Conservation (phyloP, 2,329 filamentous ascomycete species). For the Neopestalotiopsis sp. region DNA sequence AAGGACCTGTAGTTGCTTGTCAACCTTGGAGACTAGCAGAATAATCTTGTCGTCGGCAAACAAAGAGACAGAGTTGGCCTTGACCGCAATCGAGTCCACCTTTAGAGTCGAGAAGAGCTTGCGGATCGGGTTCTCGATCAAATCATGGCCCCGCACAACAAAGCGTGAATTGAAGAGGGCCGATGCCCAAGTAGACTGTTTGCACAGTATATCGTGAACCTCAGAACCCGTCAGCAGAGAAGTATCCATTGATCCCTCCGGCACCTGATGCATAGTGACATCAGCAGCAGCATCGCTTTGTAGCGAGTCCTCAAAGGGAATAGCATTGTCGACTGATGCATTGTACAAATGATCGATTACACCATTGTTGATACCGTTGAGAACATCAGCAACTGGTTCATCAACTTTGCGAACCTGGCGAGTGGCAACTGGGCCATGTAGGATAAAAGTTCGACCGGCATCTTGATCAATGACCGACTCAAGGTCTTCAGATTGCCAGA, state of each 20-base stretch:
- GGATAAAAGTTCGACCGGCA: constrained; percentile 38
- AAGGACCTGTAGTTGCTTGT: constrained; percentile 79
- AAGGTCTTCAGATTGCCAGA: constrained; percentile 45
- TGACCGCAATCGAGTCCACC: constrained; percentile 24
- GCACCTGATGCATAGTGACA: background rate
- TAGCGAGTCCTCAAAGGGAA: constrained; percentile 73
- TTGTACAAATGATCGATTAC: constrained; percentile 22
- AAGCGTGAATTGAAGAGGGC: constrained; percentile 17
- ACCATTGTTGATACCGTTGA: constrained; percentile 30
- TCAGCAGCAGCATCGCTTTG: constrained; percentile 42
- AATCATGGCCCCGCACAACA: constrained; percentile 18
- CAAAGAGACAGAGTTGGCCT: constrained; percentile 22
- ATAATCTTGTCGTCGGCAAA: constrained; percentile 63
- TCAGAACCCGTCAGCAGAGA: constrained; percentile 46
- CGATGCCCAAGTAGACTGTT: constrained; percentile 17
- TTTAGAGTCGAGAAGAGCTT: constrained; percentile 17
- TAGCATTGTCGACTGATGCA: constrained; percentile 48
- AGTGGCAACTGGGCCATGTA: constrained; percentile 42
- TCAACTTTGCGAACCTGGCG: constrained; percentile 29
- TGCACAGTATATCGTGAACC: constrained; percentile 6
- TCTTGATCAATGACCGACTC: constrained; percentile 42
- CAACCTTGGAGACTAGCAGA: constrained; percentile 76
- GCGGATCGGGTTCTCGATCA: constrained; percentile 20
- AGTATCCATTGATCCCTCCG: background rate
- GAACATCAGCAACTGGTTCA: constrained; percentile 34